These are phyloP conservation scores for Syzygium aromaticum DNA, from an alignment of 345 rosid species.

Conservation along the genomic window DNA sequence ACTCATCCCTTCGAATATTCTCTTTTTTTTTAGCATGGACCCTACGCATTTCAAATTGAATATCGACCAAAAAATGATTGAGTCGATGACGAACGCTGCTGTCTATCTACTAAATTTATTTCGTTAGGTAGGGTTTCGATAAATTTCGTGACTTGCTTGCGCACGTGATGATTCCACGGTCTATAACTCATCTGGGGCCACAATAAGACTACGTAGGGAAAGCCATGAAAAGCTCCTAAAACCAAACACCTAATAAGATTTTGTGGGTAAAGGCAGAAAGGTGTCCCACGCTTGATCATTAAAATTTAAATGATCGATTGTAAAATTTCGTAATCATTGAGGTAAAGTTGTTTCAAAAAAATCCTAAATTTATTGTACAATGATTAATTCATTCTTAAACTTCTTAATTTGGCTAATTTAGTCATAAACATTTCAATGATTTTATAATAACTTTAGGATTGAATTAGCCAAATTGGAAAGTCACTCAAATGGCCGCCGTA, in stretches of 20 bases:
- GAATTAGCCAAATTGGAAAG: rapidly evolving
- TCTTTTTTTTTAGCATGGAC: background rate
- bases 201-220: background rate
- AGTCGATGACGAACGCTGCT: background rate
- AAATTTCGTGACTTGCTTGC: background rate
- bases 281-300: background rate
- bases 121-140: background rate
- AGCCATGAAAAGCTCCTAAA: background rate
- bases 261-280: background rate
- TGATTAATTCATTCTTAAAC: too few species aligned
- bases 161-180: background rate
- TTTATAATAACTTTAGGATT: background rate
- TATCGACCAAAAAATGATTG: background rate
- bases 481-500: rapidly evolving
- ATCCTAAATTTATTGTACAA: rapidly evolving
- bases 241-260: background rate
- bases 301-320: background rate
- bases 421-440: background rate
- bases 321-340: background rate
- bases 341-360: background rate
- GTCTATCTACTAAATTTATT: background rate
- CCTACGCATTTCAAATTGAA: too few species aligned
- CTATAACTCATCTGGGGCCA: background rate
- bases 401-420: background rate
- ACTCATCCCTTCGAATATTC: background rate